A percentile compares a stretch with the other conserved stretches of the same genome.
phyloP scores from a whole-genome alignment of 306 rosid species.

The Neltuma alba region DNA sequence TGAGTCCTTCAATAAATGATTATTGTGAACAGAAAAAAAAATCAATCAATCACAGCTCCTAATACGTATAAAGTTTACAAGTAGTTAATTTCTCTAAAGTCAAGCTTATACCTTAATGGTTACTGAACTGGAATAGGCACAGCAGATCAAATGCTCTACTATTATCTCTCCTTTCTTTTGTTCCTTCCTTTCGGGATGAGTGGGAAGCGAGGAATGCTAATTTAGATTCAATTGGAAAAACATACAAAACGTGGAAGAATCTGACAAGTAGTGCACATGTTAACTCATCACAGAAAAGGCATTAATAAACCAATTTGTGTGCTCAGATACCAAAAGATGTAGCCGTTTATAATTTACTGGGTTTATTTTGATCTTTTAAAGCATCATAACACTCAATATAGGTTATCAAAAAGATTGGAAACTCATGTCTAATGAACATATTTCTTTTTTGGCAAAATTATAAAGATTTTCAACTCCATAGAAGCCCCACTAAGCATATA shows the following conservation, averaged over 20 bases:
- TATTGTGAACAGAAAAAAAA: background rate
- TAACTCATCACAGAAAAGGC: background rate
- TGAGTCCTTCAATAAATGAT: constrained; percentile 22
- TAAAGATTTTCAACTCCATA: constrained; percentile 22
- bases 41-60: background rate
- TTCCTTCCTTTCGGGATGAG: background rate
- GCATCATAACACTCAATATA: constrained; percentile 24
- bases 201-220: background rate
- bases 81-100: background rate
- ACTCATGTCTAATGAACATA: constrained; percentile 4
- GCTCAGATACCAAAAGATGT: background rate
- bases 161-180: background rate
- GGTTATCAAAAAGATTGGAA: constrained; percentile 24
- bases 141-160: constrained; percentile 6
- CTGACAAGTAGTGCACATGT: background rate
- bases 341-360: constrained; percentile 9
- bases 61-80: background rate
- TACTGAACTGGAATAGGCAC: background rate
- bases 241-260: background rate
- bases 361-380: constrained; percentile 11
- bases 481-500: constrained; percentile 22
- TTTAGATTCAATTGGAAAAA: constrained; percentile 16
- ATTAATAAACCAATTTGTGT: background rate
- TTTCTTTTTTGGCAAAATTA: constrained; percentile 22
- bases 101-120: background rate